These are phyloP conservation scores for Colletotrichum sp. DNA, from an alignment of 2,329 filamentous ascomycete genomes.

Conservation along the genomic window DNA sequence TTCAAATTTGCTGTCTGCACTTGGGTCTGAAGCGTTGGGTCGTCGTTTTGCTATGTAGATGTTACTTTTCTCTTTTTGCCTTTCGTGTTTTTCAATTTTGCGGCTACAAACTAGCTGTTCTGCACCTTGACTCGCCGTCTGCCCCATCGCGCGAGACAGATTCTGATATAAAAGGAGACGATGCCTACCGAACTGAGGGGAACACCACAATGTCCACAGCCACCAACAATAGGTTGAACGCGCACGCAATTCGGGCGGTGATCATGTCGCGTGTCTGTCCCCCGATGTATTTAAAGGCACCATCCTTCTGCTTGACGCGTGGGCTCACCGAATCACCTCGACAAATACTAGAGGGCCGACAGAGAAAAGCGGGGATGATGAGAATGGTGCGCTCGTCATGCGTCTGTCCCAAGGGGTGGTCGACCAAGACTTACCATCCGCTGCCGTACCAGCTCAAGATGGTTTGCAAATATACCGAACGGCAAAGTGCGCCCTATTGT, in stretches of 20 bases:
- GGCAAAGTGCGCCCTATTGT: neutral
- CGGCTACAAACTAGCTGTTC: neutral
- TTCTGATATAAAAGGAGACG: neutral
- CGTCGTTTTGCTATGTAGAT: neutral
- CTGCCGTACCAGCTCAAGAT: no score
- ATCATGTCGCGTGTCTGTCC: neutral
- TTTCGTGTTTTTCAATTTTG: neutral
- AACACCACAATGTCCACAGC: neutral
- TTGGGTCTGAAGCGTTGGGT: neutral
- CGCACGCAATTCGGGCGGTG: neutral
- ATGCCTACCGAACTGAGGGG: neutral
- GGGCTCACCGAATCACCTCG: neutral
- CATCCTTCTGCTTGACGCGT: neutral
- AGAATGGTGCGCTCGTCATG: neutral
- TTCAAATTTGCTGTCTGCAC: neutral
- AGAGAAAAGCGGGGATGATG: neutral
- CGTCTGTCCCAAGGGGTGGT: neutral
- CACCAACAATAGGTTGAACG: neutral
- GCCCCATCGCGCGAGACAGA: neutral
- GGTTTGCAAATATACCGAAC: no score
- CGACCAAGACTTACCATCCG: neutral
- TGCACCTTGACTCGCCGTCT: neutral
- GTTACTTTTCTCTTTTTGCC: rapidly evolving
- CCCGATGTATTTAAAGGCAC: neutral
- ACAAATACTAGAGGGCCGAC: neutral